Percentiles rank a stretch among this genome's conserved stretches.
Evolutionary conservation across 1,284 basidiomycete genomes (phyloP).

Genomic region (Omphalotus olearius): DNA sequence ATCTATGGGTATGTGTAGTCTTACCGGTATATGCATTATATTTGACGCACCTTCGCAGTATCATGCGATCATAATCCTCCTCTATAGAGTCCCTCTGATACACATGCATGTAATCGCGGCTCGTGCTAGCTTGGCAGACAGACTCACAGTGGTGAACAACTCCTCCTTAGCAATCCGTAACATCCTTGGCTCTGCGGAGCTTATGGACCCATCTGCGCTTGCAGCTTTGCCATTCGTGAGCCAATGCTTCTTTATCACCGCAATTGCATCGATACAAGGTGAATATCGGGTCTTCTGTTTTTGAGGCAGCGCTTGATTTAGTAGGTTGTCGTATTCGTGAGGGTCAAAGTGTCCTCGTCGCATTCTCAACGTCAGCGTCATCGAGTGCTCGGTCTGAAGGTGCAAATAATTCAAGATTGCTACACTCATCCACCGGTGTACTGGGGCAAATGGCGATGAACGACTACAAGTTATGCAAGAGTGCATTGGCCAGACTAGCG

Average conservation of each 20-base stretch:
- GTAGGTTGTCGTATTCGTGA: constrained; percentile 14
- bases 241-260: constrained; percentile 15
- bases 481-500: constrained; percentile 10
- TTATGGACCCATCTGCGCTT: constrained; percentile 13
- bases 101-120: constrained; percentile 12
- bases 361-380: neutral
- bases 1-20: constrained; percentile 12
- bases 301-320: neutral
- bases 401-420: neutral
- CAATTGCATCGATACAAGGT: constrained; percentile 15
- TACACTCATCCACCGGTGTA: constrained; percentile 11
- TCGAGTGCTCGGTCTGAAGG: neutral
- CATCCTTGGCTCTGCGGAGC: constrained; percentile 12
- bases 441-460: constrained; percentile 13
- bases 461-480: constrained; percentile 14
- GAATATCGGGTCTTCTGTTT: neutral
- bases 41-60: constrained; percentile 6
- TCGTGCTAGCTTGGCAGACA: constrained; percentile 10
- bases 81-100: constrained; percentile 14
- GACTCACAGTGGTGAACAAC: constrained; percentile 14
- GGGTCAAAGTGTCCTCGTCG: constrained; percentile 9
- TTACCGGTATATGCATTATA: neutral
- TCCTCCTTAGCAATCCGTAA: constrained; percentile 13
- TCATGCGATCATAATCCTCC: constrained; percentile 14
- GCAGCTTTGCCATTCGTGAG: constrained; percentile 14